Base-by-base conservation (phyloP, 2,329 filamentous ascomycete genomes). In the Claviceps fusiformis region DNA sequence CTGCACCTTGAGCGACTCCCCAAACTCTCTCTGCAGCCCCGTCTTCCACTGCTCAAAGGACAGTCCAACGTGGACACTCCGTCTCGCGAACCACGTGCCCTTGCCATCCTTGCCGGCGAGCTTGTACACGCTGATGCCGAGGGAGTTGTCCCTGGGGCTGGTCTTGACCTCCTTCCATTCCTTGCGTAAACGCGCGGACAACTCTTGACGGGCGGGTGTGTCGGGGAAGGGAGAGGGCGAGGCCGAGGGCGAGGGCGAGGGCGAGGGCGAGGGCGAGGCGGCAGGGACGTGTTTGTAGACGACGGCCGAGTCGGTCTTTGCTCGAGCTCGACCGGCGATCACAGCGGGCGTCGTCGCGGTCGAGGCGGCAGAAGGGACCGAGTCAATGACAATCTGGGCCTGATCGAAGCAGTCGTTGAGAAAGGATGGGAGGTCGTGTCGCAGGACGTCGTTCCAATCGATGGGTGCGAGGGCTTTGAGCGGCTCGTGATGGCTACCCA, bases 141-240 rank as follows among this genome's bases (percentile, higher is more conserved):
- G 74, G 0, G 89, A 87, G 63, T 95, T 93, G 24, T 91, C 85
- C 61, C 78, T 83, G 3, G 79, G 70, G 46, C 78, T 81, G 55
- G 89, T 70, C 69, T 89, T 92, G 64, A 91, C 72, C 46, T 89
- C 86, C 68, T 95, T 95, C 90, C 92, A 96, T 69, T 89, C 81
- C 64, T 87, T 87, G 56, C 84, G 82, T n/a, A 95, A 71, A 24
- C 77, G 71, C 33, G 73, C 73, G 37, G 56, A 57, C 24, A 54
- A 6, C 9, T 29, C 51, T 5, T 82, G 63, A 17, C 68, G 61
- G 31, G 60, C 74, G n/a, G 80, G 70, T 9, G 76, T 69, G n/a
- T 46, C 24, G n/a, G 7, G 45, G 3, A 31, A 13, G 4, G 27
- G 44, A 5, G 13, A 5, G 41, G 41, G 5, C 15, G 41, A n/a